Evolutionary conservation across 2,329 filamentous ascomycete genomes (phyloP).

Genomic region (Trichoderma cornu-damae): DNA sequence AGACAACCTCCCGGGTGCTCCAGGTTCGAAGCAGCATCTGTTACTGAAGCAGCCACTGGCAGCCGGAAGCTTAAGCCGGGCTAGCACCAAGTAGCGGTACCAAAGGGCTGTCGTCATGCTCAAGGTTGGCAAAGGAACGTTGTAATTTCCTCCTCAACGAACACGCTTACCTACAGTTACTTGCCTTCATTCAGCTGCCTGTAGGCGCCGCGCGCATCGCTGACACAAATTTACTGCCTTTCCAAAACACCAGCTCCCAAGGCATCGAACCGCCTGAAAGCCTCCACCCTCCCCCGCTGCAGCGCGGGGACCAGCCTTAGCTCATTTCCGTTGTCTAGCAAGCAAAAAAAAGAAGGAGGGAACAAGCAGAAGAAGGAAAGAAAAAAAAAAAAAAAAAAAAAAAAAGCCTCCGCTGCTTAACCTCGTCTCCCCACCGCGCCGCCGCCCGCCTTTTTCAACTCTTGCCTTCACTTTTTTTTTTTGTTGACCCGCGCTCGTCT

Average conservation of each 20-base stretch:
- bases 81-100: background rate
- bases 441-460: slow-evolving; percentile 17
- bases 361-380: too few species aligned
- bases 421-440: slow-evolving; percentile 17
- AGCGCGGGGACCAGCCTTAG: slow-evolving; percentile 3
- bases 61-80: background rate
- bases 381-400: too few species aligned
- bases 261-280: slow-evolving; percentile 15
- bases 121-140: too few species aligned
- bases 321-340: slow-evolving; percentile 11
- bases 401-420: slow-evolving; percentile 14
- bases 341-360: too few species aligned
- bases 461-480: slow-evolving; percentile 16
- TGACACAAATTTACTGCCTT: background rate
- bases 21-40: background rate
- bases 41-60: background rate
- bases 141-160: too few species aligned
- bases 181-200: background rate
- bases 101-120: background rate
- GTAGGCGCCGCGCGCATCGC: background rate
- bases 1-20: background rate
- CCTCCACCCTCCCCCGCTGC: slow-evolving; percentile 7
- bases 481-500: slow-evolving; percentile 3
- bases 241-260: background rate
- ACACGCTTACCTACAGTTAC: too few species aligned